These are phyloP conservation scores for Penicillium hordei DNA, from an alignment of 2,329 filamentous ascomycete species.

Conservation along the genomic window DNA sequence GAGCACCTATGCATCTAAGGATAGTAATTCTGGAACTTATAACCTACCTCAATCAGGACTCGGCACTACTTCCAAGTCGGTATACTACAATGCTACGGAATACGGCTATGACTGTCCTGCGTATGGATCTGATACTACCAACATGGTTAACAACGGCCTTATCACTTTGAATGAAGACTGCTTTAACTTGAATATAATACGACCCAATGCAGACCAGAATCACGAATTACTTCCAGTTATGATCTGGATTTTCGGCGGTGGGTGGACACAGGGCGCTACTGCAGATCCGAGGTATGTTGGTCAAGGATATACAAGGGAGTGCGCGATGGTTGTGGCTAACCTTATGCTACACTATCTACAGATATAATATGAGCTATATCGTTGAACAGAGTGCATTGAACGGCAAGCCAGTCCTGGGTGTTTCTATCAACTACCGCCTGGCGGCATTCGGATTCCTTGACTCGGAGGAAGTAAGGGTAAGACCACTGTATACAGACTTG, in stretches of 20 bases:
- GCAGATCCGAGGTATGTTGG: conserved; percentile 30
- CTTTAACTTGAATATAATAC: conserved; percentile 31
- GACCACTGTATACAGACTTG: not conserved
- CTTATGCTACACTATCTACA: conserved; percentile 1
- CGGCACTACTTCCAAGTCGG: not conserved
- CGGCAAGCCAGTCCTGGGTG: conserved; percentile 30
- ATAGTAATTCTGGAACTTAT: conserved; percentile 23
- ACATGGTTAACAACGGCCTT: conserved; percentile 21
- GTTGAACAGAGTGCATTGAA: conserved; percentile 30
- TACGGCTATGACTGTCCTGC: conserved; percentile 35
- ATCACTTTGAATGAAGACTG: conserved; percentile 29
- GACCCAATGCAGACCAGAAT: conserved; percentile 8
- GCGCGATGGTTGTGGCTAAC: not conserved
- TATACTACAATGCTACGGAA: conserved; percentile 31
- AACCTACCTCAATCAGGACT: not conserved
- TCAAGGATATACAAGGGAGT: not conserved
- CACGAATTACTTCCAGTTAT: conserved; percentile 26
- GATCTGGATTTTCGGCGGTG: conserved; percentile 36
- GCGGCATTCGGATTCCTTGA: conserved; percentile 35
- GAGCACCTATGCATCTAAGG: conserved; percentile 19
- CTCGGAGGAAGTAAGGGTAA: conserved; percentile 32
- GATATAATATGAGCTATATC: conserved; percentile 37
- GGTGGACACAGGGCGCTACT: conserved; percentile 33
- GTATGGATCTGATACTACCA: conserved; percentile 32
- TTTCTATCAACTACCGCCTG: conserved; percentile 35